Conservation (phyloP, 495 filamentous ascomycete genomes). For the Aspergillus mulundensis region DNA sequence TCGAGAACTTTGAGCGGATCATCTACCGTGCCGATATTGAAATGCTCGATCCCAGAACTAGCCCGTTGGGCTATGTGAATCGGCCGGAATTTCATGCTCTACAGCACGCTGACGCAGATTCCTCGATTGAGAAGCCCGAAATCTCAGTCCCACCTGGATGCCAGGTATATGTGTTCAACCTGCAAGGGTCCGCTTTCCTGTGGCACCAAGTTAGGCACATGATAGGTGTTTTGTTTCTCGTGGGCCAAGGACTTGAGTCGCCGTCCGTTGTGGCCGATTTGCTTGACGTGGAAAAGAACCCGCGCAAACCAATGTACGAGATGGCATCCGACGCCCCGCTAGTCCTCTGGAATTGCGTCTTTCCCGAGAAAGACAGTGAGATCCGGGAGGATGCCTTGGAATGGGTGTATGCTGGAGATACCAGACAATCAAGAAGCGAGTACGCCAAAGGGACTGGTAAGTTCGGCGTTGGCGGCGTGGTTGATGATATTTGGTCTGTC, state of each 20-base stretch:
- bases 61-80: constrained; percentile 35
- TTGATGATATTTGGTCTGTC: constrained; percentile 69
- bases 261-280: constrained; percentile 67
- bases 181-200: constrained; percentile 89
- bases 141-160: constrained; percentile 30
- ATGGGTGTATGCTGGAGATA: constrained; percentile 73
- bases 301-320: constrained; percentile 72
- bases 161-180: constrained; percentile 77
- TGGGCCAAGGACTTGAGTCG: constrained; percentile 85
- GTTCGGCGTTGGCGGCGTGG: constrained; percentile 61
- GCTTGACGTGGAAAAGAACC: constrained; percentile 64
- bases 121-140: constrained; percentile 18
- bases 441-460: constrained; percentile 44
- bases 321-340: constrained; percentile 88
- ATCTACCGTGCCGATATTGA: constrained; percentile 76
- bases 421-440: constrained; percentile 28
- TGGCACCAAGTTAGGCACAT: constrained; percentile 98
- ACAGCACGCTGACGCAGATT: constrained; percentile 17
- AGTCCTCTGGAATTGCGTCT: constrained; percentile 93
- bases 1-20: constrained; percentile 71
- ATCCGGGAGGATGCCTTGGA: constrained; percentile 59
- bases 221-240: constrained; percentile 77
- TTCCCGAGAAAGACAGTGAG: constrained; percentile 56
- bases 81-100: constrained; percentile 31
- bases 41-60: constrained; percentile 51